Evolutionary conservation across 352 stramenopile genomes (phyloP), one percentile per base, ranked within the genome.

Genomic region (Globisporangium polare): DNA sequence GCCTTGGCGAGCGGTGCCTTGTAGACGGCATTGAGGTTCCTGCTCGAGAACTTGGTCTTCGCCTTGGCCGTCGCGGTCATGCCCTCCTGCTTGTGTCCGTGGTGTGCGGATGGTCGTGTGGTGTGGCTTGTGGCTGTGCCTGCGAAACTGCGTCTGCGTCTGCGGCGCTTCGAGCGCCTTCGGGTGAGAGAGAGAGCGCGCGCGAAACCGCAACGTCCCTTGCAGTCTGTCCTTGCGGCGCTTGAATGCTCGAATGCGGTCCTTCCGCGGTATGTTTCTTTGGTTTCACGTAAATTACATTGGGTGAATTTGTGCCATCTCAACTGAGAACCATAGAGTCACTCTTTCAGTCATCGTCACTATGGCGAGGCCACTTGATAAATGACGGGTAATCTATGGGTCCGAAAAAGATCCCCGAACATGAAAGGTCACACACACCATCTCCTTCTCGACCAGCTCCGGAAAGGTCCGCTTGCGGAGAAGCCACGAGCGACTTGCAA

Each of bases 31-130:
- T 65, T 90, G 64, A 92, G 67, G 67, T 92, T 90, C 63, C 77
- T 77, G 68, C 77, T 92, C 52, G 82, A 88, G 67, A 89, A 90
- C 71, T 85, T 86, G 58, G 69, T 59, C 68, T 79, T 89, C 46
- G 71, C 61, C 52, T 87, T 87, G 60, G 55, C 59, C 42, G 66
- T 76, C 46, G 60, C 66, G 59, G 69, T 86, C 78, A 88, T 86
- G 68, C 62, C 37, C 43, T 41, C n/a, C n/a, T 12, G 1, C 37
- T 56, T 7, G 24, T 51, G 15, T 17, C n/a, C 10, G 17, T 43
- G 12, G 18, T 46, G n/a, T 24, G 18, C 37, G 29, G 13, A 6
- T 58, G 33, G 3, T 58, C 12, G n/a, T 50, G 35, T 10, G 24
- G n/a, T 50, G 35, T 10, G 24, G 50, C 50, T n/a, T 56, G 50